Base-by-base conservation (phyloP, 1,284 basidiomycete genomes). In the Moniliella sp. region DNA sequence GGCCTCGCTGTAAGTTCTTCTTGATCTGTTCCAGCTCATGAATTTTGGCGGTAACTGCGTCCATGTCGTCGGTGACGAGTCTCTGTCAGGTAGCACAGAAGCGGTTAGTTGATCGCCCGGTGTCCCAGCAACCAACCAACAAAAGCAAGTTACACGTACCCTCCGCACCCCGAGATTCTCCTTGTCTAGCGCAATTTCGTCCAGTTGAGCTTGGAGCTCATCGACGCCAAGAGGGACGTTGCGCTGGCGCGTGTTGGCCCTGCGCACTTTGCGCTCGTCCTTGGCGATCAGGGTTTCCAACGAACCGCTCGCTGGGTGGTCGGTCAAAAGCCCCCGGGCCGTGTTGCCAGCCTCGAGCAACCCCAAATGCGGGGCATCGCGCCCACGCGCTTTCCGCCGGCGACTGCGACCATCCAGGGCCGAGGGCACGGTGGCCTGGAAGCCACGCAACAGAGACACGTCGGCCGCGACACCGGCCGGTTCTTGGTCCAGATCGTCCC, bases 21-120 rank as follows among this genome's bases (percentile, higher is more conserved):
- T 82, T 70, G 40, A 93, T 79, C 15, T 67, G 69, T 48, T 86
- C 80, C 28, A 97, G 66, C 13, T 75, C 73, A 37, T 76, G 74
- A 32, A 93, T 91, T 66, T 88, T 91, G 46, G 70, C 66, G 9
- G 78, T 75, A 10, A 94, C 78, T 55, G 88, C 81, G 27, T 68
- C 62, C 43, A 93, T 80, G 62, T 94, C 84, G 41, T 68, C 74
- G 48, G 76, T 72, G 33, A 91, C 69, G 21, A 43, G 30, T 29
- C 33, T 34, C 31, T 37, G 32, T 4, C 11, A 19, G 21, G 27
- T 15, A 27, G 21, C 5, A 19, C 15, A 18, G n/a, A n/a, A n/a
- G n/a, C n/a, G n/a, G n/a, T n/a, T n/a, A n/a, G n/a, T n/a, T n/a
- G n/a, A n/a, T 4, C 8, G 21, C 21, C n/a, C 21, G n/a, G 21